Base-by-base conservation (phyloP, 306 rosid species). In the Psophocarpus tetragonolobus region DNA sequence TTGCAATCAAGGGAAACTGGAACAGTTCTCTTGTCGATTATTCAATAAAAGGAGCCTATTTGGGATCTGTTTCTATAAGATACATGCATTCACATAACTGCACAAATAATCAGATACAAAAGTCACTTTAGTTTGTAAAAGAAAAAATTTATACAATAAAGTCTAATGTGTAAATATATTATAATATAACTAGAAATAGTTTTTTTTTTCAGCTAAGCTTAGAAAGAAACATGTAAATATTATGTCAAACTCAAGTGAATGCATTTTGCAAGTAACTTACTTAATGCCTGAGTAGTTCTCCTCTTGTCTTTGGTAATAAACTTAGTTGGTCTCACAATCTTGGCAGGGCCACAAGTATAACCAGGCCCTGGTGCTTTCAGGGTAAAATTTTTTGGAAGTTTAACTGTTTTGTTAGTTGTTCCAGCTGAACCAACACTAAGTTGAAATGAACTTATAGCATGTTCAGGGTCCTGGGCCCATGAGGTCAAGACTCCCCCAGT, bases 381-480 rank as follows among this genome's bases (percentile, higher is more conserved):
- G 30, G 96, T 90, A 83, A 92, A 90, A 68, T 87, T 90, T 56
- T 80, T 89, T 3, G 96, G 96, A 65, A 90, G 57, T 63, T 66
- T 90, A 39, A 92, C 96, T 6, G 96, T 90, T 82, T 84, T 89
- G 85, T 93, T 91, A 57, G 89, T 90, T 13, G 96, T 86, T 80
- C 97, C 97, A 15, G 97, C 94, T 14, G 84, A 65, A 73, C 96
- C 97, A 27, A 93, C 96, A 75, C 85, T 93, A 71, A 91, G 3
- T 82, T 93, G 97, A 80, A 93, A 93, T 1, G 96, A 89, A 62
- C 90, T 82, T 17, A 87, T 60, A 18, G 97, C 97, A 74, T 76
- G 84, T 51, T 68, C 35, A 18, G 90, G 88, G 80, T 92, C 94
- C 84, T 90, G 93, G 71, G 83, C 87, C 92, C 92, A 92, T 14